phyloP scores from a whole-genome alignment of 139 green algal species.

The Asterochloris sp. region DNA sequence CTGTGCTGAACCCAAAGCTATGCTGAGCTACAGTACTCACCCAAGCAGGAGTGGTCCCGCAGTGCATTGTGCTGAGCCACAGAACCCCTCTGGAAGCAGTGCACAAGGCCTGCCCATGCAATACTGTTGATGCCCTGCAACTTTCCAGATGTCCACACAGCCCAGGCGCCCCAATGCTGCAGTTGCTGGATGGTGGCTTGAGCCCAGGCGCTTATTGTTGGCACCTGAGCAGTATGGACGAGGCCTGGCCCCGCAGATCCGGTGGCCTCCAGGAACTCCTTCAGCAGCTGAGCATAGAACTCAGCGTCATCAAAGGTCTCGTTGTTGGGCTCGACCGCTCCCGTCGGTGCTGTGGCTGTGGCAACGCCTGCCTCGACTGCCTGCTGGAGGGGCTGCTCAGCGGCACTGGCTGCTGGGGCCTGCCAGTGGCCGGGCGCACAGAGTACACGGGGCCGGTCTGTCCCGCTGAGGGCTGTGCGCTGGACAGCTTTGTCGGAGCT shows the following conservation, averaged over 20 bases:
- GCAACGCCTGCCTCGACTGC: background rate
- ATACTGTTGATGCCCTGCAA: too few relatives aligned
- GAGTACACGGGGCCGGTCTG: background rate
- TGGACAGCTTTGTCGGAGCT: conserved; percentile 38
- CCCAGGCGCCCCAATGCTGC: too few relatives aligned
- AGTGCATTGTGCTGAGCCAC: too few relatives aligned
- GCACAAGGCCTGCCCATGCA: too few relatives aligned
- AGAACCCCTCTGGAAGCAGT: too few relatives aligned
- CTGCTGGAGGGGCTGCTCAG: background rate
- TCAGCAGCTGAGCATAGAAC: conserved; percentile 91
- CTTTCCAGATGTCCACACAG: too few relatives aligned
- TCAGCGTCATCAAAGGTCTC: conserved; percentile 90
- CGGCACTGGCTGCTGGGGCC: background rate
- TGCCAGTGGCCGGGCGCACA: conserved; percentile 3
- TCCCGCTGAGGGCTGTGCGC: conserved; percentile 42
- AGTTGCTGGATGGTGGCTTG: too few relatives aligned
- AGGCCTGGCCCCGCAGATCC: background rate
- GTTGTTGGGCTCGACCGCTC: conserved; percentile 30
- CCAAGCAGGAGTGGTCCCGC: too few relatives aligned
- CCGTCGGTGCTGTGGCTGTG: background rate
- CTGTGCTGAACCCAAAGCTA: too few relatives aligned
- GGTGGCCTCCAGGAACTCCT: conserved; percentile 79
- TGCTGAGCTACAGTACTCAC: too few relatives aligned
- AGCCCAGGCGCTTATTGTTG: too few relatives aligned
- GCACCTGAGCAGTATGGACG: too few relatives aligned